Percentiles rank a stretch among this genome's conserved stretches.
Conservation (phyloP, 148 eudicot genomes). For the Rheum nobile region DNA sequence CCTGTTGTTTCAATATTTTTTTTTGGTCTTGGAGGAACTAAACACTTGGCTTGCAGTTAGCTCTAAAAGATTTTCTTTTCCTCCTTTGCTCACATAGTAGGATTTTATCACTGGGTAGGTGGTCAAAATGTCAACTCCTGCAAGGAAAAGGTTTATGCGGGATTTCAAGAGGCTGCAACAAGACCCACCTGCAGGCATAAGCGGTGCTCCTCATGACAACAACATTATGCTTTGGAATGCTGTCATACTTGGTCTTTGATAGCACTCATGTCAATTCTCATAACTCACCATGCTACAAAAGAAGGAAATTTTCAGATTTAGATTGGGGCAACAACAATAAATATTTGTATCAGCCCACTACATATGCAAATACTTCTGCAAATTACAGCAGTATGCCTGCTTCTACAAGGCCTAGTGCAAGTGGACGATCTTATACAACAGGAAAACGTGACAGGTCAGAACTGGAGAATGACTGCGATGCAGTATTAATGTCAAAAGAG, state of each 20-base stretch:
- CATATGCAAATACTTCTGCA: constrained; percentile 12
- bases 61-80: not conserved
- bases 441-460: no score
- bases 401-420: no score
- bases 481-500: no score
- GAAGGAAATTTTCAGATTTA: constrained; percentile 51
- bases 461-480: no score
- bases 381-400: constrained; percentile 18
- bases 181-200: constrained; percentile 67
- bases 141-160: constrained; percentile 65
- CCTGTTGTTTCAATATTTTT: not conserved
- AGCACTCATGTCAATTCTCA: constrained; percentile 21
- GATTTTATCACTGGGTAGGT: no score
- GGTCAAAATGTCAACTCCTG: constrained; percentile 68
- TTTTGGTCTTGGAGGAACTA: not conserved
- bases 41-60: not conserved
- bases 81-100: constrained; percentile 3
- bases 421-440: no score
- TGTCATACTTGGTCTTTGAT: constrained; percentile 49
- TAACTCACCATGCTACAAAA: constrained; percentile 36
- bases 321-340: constrained; percentile 32
- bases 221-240: constrained; percentile 81
- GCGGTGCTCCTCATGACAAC: constrained; percentile 60
- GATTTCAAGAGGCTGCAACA: constrained; percentile 63
- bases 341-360: constrained; percentile 20